These are phyloP conservation scores for Malassezia caprae DNA, from an alignment of 1,284 basidiomycete genomes.

Conservation along the genomic window DNA sequence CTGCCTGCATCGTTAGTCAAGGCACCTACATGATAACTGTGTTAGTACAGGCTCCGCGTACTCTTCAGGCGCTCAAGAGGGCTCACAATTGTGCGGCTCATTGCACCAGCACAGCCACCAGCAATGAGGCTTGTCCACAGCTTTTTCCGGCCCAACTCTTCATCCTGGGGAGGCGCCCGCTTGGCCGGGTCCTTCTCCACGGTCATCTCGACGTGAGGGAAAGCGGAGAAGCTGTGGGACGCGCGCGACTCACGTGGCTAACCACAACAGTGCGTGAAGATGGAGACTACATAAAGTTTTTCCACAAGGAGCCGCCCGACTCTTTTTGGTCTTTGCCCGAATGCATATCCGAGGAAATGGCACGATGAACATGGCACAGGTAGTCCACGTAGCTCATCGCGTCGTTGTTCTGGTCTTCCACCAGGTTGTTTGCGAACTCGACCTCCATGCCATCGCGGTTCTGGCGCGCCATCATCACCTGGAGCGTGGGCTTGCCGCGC, in stretches of 20 bases:
- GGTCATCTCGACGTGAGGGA: not conserved
- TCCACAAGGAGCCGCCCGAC: conserved; percentile 14
- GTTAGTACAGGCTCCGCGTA: conserved; percentile 3
- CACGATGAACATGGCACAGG: conserved; percentile 42
- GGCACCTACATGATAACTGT: conserved; percentile 67
- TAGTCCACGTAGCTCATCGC: conserved; percentile 56
- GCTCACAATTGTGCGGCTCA: conserved; percentile 79
- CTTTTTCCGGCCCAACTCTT: not conserved
- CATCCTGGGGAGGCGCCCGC: not conserved
- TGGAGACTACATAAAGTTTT: conserved; percentile 11
- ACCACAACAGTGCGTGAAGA: not conserved
- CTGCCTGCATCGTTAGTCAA: conserved; percentile 19
- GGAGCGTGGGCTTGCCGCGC: conserved; percentile 57
- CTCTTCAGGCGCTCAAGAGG: conserved; percentile 82
- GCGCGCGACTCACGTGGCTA: not conserved
- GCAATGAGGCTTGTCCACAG: conserved; percentile 54
- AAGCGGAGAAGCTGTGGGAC: not conserved
- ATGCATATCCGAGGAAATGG: conserved; percentile 40
- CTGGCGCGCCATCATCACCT: conserved; percentile 74
- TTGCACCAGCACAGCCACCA: conserved; percentile 56
- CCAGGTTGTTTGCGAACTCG: conserved; percentile 90
- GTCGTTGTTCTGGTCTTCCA: conserved; percentile 94
- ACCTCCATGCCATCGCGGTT: conserved; percentile 86
- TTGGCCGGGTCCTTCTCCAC: not conserved
- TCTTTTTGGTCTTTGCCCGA: conserved; percentile 25